phyloP scores from a whole-genome alignment of 202 grass and related monocot genomes.

The Alloteropsis angusta region DNA sequence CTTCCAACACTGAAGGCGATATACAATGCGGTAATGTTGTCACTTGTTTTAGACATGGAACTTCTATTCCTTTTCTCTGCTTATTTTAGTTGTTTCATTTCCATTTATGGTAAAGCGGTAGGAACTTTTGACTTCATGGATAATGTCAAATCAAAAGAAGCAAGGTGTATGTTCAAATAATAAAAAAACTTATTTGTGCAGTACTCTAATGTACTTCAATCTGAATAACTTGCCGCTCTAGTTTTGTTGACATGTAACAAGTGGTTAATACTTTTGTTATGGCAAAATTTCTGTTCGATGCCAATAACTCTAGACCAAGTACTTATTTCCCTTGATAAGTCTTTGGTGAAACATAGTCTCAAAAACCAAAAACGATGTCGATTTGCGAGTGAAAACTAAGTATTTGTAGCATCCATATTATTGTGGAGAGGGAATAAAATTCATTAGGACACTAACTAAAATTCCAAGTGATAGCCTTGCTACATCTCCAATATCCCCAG shows the following conservation, averaged over 20 bases:
- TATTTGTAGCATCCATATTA: not conserved
- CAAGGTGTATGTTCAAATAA: not conserved
- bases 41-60: conserved; percentile 8
- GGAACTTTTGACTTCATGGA: not conserved
- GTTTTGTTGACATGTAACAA: not conserved
- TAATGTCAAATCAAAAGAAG: not conserved
- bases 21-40: conserved; percentile 79
- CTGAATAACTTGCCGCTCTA: not conserved
- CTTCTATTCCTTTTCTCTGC: not conserved
- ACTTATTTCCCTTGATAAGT: not conserved
- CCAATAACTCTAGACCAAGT: not conserved
- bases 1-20: conserved; percentile 77
- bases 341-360: not conserved
- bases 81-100: conserved; percentile 25
- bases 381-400: not conserved
- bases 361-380: not conserved
- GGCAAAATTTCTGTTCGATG: not conserved
- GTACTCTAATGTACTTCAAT: not conserved
- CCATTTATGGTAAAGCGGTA: not conserved
- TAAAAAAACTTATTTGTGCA: not conserved
- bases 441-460: conserved; percentile 14
- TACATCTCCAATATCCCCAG: not conserved
- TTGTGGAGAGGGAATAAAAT: not conserved
- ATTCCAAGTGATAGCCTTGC: not conserved
- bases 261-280: not conserved